Base-by-base conservation (phyloP, 768 basidiomycete species). In the Tricholomella constricta region DNA sequence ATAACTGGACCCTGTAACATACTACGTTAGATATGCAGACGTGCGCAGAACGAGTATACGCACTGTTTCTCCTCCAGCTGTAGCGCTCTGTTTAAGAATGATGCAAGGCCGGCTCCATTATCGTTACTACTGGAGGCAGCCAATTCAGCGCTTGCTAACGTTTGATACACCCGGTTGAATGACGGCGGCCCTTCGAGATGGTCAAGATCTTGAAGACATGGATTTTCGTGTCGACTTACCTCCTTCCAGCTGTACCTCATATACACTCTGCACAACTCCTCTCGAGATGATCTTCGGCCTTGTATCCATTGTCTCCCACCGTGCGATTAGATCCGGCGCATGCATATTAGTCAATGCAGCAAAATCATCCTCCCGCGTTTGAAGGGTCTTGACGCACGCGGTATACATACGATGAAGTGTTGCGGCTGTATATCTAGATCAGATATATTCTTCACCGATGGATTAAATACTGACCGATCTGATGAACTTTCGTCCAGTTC, bases 401-500 rank as follows among this genome's bases (percentile, higher is more conserved):
- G 2, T 25, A 20, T 41, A 41, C 40, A 41, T 41, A 5, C 40
- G 40, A 22, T 22, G 4, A 20, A 41, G 40, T 20, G 40, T 41
- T 20, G 19, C 22, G 12, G 19, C 40, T 41, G 40, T 9, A 20
- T 22, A 10, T 6, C 12, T 41, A 6, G n/a, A n/a, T 22, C 22
- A 41, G 20, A 22, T 11, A 23, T 10, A 25, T 8, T 20, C 10
- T 41, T 41, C 9, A 9, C 4, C 22, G 20, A 19, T 9, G 20
- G n/a, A 34, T 15, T n/a, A 17, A n/a, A 27, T 25, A 51, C 61
- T 9, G 25, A 69, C 65, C 49, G 23, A 66, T 51, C n/a, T 56
- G 53, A 29, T 56, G 57, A 10, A 60, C 20, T 48, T 70, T 70
- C 2, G 55, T 51, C 64, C 63, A 67, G 42, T 67, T 71, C 65